A percentile compares a stretch with the other conserved stretches of the same genome.
Conservation (phyloP, 352 stramenopile genomes). For the Globisporangium iwayamae region DNA sequence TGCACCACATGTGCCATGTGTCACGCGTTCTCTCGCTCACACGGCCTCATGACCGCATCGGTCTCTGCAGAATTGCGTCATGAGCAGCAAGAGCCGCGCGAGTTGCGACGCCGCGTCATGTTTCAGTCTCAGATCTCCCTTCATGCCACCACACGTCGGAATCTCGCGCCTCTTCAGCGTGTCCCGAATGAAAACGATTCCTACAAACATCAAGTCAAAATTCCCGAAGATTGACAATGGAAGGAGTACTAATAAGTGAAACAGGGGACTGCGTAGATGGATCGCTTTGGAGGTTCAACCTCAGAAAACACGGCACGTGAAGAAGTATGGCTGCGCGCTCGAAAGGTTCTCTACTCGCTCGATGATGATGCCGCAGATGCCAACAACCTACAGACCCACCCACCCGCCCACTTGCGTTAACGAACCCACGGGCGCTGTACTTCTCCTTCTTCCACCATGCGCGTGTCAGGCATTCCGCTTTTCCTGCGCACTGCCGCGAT, state of each 20-base stretch:
- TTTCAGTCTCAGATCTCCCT: background rate
- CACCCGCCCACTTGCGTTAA: background rate
- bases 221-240: background rate
- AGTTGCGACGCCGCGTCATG: slow-evolving; percentile 10
- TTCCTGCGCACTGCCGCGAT: slow-evolving; percentile 5
- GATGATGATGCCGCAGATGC: background rate
- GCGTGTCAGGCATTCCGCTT: slow-evolving; percentile 1
- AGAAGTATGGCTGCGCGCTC: background rate
- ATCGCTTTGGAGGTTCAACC: slow-evolving; percentile 4
- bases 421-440: background rate
- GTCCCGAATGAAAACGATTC: background rate
- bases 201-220: slow-evolving; percentile 12
- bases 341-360: background rate
- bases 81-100: background rate
- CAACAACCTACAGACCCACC: background rate
- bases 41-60: background rate
- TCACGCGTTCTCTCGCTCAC: background rate
- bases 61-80: background rate
- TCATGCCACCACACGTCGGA: slow-evolving; percentile 11
- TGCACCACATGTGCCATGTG: background rate
- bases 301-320: background rate
- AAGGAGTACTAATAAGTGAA: background rate
- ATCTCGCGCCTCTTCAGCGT: slow-evolving; percentile 9
- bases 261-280: background rate
- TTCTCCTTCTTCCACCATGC: slow-evolving; percentile 3